A percentile compares a stretch with the other conserved stretches of the same genome.
phyloP scores from a whole-genome alignment of 306 rosid genomes.

The Trichosanthes truncata region DNA sequence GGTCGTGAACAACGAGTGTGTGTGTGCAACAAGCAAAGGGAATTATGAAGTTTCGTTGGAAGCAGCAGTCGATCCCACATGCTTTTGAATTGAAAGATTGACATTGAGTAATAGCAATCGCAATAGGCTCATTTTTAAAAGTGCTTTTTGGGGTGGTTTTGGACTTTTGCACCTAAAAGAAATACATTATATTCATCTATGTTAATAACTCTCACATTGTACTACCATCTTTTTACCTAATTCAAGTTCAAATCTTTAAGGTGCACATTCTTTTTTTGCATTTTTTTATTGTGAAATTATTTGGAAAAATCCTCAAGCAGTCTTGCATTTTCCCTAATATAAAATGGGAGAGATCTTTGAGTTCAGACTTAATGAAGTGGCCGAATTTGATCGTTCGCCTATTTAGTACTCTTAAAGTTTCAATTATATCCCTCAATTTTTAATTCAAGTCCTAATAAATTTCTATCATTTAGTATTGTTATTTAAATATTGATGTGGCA shows the following conservation, averaged over 20 bases:
- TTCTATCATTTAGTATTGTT: not conserved
- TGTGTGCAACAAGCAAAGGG: not conserved
- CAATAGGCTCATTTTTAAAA: not conserved
- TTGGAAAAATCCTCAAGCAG: not conserved
- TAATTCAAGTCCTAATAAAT: not conserved
- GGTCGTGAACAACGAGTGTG: not conserved
- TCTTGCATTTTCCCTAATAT: not conserved
- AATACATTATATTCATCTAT: not conserved
- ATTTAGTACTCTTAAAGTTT: too few relatives aligned
- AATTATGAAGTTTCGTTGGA: not conserved
- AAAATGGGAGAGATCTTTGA: too few relatives aligned
- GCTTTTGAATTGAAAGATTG: slow-evolving; percentile 6
- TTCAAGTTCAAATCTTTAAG: not conserved
- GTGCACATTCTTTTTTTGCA: not conserved
- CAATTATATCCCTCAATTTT: too few relatives aligned
- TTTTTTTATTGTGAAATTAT: not conserved
- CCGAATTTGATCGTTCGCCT: not conserved
- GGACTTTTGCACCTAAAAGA: not conserved
- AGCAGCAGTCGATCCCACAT: not conserved
- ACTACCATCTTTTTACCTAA: not conserved
- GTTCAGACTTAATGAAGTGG: not conserved
- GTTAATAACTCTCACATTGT: not conserved
- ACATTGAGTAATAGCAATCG: not conserved
- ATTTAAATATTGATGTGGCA: not conserved
- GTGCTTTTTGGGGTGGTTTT: not conserved